These are phyloP conservation scores for Gossypium bickii DNA, from an alignment of 345 rosid genomes.

Conservation along the genomic window DNA sequence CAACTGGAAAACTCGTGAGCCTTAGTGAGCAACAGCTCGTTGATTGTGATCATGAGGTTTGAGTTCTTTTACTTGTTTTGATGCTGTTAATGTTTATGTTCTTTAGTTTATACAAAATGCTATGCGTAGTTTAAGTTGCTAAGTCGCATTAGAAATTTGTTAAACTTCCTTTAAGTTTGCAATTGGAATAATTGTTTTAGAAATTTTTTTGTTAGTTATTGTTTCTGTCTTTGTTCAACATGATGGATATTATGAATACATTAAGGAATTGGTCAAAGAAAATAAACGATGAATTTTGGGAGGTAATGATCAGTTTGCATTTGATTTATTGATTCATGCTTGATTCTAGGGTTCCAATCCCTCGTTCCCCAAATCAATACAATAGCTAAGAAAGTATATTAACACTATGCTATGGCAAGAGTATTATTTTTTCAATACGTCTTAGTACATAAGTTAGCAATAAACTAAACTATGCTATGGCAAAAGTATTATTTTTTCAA, in stretches of 20 bases:
- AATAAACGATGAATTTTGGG: background rate
- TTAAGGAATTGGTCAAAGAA: background rate
- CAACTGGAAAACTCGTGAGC: slow-evolving; percentile 87
- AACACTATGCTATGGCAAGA: no score
- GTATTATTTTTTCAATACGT: no score
- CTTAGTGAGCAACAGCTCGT: slow-evolving; percentile 99
- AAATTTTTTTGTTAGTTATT: background rate
- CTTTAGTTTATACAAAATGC: background rate
- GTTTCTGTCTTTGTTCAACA: background rate
- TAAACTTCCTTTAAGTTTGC: background rate
- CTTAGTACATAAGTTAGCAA: no score
- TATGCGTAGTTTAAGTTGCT: background rate
- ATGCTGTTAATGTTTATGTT: background rate
- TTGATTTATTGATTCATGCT: background rate
- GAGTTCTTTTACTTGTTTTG: background rate
- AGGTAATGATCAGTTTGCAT: background rate
- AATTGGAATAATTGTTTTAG: background rate
- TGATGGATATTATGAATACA: background rate
- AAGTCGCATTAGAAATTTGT: background rate
- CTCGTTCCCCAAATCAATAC: background rate
- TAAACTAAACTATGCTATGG: no score
- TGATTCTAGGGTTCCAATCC: background rate
- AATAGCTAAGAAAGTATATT: background rate
- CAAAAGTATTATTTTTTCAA: no score
- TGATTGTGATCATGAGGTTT: slow-evolving; percentile 98